Conservation (phyloP, 2,329 filamentous ascomycete genomes). For the Aspergillus costaricaensis region DNA sequence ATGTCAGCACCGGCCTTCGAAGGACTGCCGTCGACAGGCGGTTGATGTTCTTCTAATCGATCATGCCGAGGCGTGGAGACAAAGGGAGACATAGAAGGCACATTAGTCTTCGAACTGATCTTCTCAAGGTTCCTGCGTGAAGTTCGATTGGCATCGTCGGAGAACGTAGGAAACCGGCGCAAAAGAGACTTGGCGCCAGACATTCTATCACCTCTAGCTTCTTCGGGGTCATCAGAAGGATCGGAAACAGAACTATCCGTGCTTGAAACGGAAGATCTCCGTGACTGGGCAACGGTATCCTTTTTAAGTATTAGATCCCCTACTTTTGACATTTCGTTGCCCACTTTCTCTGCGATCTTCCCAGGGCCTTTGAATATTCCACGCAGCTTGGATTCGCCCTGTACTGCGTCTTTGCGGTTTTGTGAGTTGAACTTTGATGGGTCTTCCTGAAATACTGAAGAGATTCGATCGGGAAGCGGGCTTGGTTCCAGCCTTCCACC, state of each 20-base stretch:
- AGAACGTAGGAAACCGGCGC: conserved; percentile 35
- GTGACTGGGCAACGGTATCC: conserved; percentile 50
- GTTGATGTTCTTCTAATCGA: conserved; percentile 31
- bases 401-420: conserved; percentile 29
- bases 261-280: conserved; percentile 47
- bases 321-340: conserved; percentile 63
- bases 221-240: conserved; percentile 48
- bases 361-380: conserved; percentile 74
- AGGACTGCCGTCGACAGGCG: conserved; percentile 20
- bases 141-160: conserved; percentile 37
- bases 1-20: conserved; percentile 14
- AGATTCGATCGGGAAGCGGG: conserved; percentile 30
- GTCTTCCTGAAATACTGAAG: conserved; percentile 29
- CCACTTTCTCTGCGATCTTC: conserved; percentile 71
- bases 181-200: conserved; percentile 31
- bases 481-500: conserved; percentile 28
- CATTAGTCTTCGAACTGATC: conserved; percentile 42
- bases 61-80: conserved; percentile 50
- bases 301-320: conserved; percentile 63
- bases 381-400: conserved; percentile 62
- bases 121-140: conserved; percentile 38
- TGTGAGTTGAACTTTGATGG: conserved; percentile 22
- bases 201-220: conserved; percentile 33
- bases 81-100: conserved; percentile 54
- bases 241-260: conserved; percentile 51